phyloP scores from a whole-genome alignment of 148 eudicot species.

The Pouteria glomerata region DNA sequence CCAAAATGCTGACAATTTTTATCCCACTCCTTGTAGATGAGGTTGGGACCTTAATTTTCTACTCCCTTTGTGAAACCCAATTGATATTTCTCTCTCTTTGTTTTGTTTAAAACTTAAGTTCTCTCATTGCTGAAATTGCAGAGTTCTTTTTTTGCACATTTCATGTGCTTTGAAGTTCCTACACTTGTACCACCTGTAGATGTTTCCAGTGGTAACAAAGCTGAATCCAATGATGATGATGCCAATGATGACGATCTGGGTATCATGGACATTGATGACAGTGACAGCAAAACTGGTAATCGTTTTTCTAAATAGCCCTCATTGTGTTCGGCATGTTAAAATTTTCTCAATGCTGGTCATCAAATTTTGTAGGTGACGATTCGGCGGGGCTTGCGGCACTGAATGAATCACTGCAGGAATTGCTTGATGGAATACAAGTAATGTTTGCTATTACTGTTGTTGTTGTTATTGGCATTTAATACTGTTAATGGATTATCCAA shows the following conservation, averaged over 20 bases:
- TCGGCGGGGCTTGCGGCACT: conserved; percentile 39
- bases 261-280: conserved; percentile 80
- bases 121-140: conserved; percentile 33
- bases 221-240: conserved; percentile 49
- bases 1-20: conserved; percentile 85
- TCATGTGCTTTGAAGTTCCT: conserved; percentile 98
- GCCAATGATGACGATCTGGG: too few relatives aligned
- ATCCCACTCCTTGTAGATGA: conserved; percentile 92
- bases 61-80: conserved; percentile 2
- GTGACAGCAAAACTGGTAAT: conserved; percentile 58
- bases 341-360: conserved; percentile 1
- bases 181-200: conserved; percentile 72
- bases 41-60: conserved; percentile 35
- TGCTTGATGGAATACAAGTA: conserved; percentile 62
- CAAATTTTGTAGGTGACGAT: conserved; percentile 30
- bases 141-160: conserved; percentile 95
- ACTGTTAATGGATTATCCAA: conserved; percentile 1
- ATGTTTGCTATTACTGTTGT: not conserved
- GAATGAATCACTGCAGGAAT: conserved; percentile 49
- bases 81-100: not conserved
- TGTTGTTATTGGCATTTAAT: not conserved
- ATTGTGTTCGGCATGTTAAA: not conserved
- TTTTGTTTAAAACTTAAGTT: conserved; percentile 4
- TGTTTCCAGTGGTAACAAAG: conserved; percentile 43
- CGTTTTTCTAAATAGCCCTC: not conserved